These are phyloP conservation scores for Dendryphion nanum DNA, from an alignment of 2,329 filamentous ascomycete species.

Conservation along the genomic window DNA sequence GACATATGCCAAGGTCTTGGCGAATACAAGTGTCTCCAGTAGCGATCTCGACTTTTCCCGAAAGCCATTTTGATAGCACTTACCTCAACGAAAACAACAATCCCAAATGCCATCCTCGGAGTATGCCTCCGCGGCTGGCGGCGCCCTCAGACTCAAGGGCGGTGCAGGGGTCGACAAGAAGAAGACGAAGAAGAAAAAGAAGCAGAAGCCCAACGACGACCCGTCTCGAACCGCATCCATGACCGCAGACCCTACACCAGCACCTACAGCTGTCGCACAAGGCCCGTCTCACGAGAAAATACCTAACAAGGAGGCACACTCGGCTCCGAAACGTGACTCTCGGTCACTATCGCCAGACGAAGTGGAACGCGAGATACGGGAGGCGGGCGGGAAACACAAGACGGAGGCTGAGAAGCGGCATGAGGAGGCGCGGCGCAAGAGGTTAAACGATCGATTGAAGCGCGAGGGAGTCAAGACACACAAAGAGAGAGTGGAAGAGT, in stretches of 20 bases:
- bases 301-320: constrained; percentile 6
- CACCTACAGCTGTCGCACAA: constrained; percentile 10
- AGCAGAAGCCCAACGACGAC: constrained; percentile 32
- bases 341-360: constrained; percentile 35
- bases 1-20: no score
- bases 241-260: constrained; percentile 9
- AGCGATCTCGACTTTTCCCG: no score
- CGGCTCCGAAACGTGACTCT: constrained; percentile 14
- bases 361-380: constrained; percentile 24
- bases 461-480: constrained; percentile 92
- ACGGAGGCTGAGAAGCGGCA: constrained; percentile 81
- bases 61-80: no score
- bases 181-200: constrained; percentile 58
- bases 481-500: constrained; percentile 91
- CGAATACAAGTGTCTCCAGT: no score
- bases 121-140: constrained; percentile 67
- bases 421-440: constrained; percentile 77
- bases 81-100: no score
- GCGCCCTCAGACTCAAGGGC: constrained; percentile 84
- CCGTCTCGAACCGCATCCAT: no score
- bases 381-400: constrained; percentile 53
- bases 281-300: constrained; percentile 11
- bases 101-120: constrained; percentile 75
- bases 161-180: constrained; percentile 64
- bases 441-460: constrained; percentile 77